Evolutionary conservation across 352 stramenopile genomes (phyloP), one percentile per base, ranked within the genome.

Genomic region (Thalassiosira hispida): DNA sequence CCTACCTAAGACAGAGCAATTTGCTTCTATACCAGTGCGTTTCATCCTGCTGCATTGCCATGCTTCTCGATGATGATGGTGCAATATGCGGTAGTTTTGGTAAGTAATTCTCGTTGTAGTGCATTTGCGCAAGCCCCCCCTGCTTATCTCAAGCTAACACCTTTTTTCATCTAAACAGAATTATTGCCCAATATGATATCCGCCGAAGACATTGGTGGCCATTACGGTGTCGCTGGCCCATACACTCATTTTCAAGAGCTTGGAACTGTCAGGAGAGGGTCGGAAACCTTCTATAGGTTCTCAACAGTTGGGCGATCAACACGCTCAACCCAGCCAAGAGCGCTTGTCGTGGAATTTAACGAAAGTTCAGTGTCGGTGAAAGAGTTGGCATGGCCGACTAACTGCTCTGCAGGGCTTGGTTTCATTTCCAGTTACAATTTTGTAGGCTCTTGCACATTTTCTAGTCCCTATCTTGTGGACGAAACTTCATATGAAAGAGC

Each of bases 221-320:
- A 69, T 67, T 81, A 82, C 61, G 75, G 60, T 25, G 83, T 94
- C 14, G 56, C 61, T 16, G 87, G 87, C 9, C 89, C 89, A 27
- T 94, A 87, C 64, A 74, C 80, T 29, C 73, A 91, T 56, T 94
- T 87, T 79, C 86, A 88, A 66, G 85, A 91, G 55, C 70, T 92
- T 33, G 86, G 87, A 35, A 76, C 84, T 44, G 57, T 85, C 8
- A 70, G 33, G 16, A 80, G 52, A 73, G 60, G 56, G 33, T 53
- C 52, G 23, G 63, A 79, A 64, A 47, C 71, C 1, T 91, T 77
- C 55, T 92, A 90, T 56, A 71, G 87, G 66, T 62, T 89, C 40
- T 55, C 77, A 27, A 93, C 86, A 71, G 55, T 91, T 62, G 84
- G 79, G 23, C 74, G 79, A 59, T 87, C 79, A 14, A 77, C 73